Base-by-base conservation (phyloP, 345 rosid genomes). In the Acer negundo region DNA sequence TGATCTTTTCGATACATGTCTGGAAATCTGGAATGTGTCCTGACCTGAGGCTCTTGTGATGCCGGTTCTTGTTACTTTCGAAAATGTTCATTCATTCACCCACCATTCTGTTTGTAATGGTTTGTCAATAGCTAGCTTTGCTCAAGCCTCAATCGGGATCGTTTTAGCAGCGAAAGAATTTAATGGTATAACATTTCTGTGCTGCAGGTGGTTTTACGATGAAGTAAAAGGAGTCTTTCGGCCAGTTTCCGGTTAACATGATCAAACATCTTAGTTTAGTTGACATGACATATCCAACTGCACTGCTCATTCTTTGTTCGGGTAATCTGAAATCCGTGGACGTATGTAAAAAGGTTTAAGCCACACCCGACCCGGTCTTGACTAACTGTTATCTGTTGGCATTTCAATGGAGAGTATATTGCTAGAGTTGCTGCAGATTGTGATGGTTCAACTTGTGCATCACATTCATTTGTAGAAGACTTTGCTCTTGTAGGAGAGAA, bases 141-240 rank as follows among this genome's bases (percentile, higher is more conserved):
- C 12, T 10, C 10, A 1, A 42, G 46, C 46, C 46, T 42, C 46
- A 7, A 6, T 42, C 8, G 46, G 10, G 10, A 0, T 40, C 46
- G 10, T 46, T 46, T 46, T 46, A 46, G 61, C 10, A 1, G 49
- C 31, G 35, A 47, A 47, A 63, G 49, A 68, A 23, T 56, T 63
- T 62, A 75, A 23, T 66, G 40, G 61, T 46, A 22, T 63, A 68
- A 77, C 40, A 20, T n/a, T 68, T 67, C 69, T 74, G 6, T 69
- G 23, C 76, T 83, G 85, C 91, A 89, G 95, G 56, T 88, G 95
- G 93, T 87, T 90, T 79, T 91, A 83, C 53, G 93, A 91, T 79
- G 88, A 88, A 81, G 38, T 42, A 31, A 88, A 87, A 81, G 88
- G 90, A 49, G 84, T 58, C 62, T 91, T 90, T 77, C 90, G 84